These are phyloP conservation scores for Aspergillus brunneoviolaceus DNA, from an alignment of 2,329 filamentous ascomycete species.

Conservation along the genomic window DNA sequence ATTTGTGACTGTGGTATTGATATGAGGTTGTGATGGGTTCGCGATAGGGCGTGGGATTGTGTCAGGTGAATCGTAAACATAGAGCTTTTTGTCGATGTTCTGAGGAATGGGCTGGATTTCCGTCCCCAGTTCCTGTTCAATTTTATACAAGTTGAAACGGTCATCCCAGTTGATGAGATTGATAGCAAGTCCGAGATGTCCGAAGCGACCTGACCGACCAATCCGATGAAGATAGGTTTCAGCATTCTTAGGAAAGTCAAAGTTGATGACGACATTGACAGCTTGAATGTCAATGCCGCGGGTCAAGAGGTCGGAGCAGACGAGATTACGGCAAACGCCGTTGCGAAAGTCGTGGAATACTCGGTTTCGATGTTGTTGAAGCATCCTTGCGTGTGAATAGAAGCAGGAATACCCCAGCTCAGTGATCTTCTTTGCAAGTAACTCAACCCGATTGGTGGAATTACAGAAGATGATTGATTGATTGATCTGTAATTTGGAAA, in stretches of 20 bases:
- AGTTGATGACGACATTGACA: slow-evolving; percentile 99
- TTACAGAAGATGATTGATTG: slow-evolving; percentile 99
- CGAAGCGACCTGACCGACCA: slow-evolving; percentile 94
- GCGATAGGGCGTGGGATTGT: slow-evolving; percentile 82
- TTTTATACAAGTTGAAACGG: slow-evolving; percentile 97
- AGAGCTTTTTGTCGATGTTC: slow-evolving; percentile 94
- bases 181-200: slow-evolving; percentile 94
- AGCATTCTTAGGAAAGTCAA: slow-evolving; percentile 98
- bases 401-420: slow-evolving; percentile 99
- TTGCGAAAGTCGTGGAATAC: slow-evolving; percentile 99
- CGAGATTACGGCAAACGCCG: slow-evolving; percentile 94
- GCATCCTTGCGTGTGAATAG: slow-evolving; percentile 98
- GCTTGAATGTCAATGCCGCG: slow-evolving; percentile 99
- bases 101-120: slow-evolving; percentile 96
- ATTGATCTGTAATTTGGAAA: slow-evolving; percentile 98
- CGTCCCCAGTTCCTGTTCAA: slow-evolving; percentile 93
- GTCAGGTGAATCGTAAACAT: slow-evolving; percentile 96
- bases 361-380: slow-evolving; percentile 92
- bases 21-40: slow-evolving; percentile 46
- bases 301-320: slow-evolving; percentile 95
- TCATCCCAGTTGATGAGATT: slow-evolving; percentile 99
- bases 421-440: slow-evolving; percentile 98
- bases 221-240: slow-evolving; percentile 99
- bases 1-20: slow-evolving; percentile 20
- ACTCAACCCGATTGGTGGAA: slow-evolving; percentile 95